Base-by-base conservation (phyloP, 2,329 filamentous ascomycete genomes). In the Colletotrichum scovillei region DNA sequence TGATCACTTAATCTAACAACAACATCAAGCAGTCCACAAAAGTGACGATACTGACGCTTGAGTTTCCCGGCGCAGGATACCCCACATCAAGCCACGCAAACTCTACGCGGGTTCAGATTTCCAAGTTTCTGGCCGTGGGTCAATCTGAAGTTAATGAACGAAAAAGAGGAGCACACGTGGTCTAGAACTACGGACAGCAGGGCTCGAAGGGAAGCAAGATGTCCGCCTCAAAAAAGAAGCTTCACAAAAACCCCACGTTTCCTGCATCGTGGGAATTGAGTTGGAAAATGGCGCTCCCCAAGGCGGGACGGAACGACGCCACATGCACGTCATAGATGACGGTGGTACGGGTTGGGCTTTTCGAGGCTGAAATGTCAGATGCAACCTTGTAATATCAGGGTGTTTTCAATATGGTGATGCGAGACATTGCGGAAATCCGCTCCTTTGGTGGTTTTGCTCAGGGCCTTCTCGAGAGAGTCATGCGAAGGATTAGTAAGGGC, bases 301-400 rank as follows among this genome's bases (percentile, higher is more conserved):
- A 32, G 42, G 30, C 38, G 62, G 52, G 38, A 69, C 63, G 63
- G 30, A 30, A 30, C 55, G 55, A 56, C 24, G 58, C 69, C 65
- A 58, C 49, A 63, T 53, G 30, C 52, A 57, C 65, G 65, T 69
- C 65, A 72, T 69, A n/a, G 26, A 28, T 35, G 58, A 26, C 38
- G 64, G n/a, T 12, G 16, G 38, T 24, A 49, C 38, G 22, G 5
- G 42, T 22, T 22, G 42, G 42, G 42, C 42, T 49, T 28, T 22
- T 35, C 63, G 28, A 52, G 52, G 52, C 63, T 62, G 56, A 38
- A 38, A 42, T 24, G 52, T 35, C 57, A 52, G 24, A 35, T 69
- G 38, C 26, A 59, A 63, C 57, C 26, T 16, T 28, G 22, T 22
- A 22, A 22, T n/a, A n/a, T 30, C 69, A 16, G 49, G 28, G 57